These are phyloP conservation scores for Henckelia pumila DNA, from an alignment of 257 asterid species.

Conservation along the genomic window DNA sequence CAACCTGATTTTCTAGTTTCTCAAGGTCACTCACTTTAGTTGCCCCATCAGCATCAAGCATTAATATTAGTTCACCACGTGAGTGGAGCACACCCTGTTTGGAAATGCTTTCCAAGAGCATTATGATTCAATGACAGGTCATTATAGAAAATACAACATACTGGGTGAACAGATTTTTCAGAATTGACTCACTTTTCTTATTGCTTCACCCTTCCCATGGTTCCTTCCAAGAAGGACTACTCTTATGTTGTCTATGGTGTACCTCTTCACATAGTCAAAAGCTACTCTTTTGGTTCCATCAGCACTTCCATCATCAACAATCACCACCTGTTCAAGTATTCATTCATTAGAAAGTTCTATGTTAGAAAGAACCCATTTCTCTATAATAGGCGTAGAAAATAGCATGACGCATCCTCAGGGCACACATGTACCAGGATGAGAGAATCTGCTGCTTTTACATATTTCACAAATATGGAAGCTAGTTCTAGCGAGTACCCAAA, in stretches of 20 bases:
- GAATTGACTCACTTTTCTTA: conserved; percentile 81
- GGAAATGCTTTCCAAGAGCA: conserved; percentile 83
- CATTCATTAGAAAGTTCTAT: conserved; percentile 14
- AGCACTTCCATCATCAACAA: conserved; percentile 92
- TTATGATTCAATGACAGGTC: conserved; percentile 44
- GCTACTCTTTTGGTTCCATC: conserved; percentile 88
- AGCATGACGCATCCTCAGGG: conserved; percentile 18
- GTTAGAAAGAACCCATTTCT: background rate
- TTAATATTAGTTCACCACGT: conserved; percentile 90
- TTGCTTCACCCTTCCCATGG: conserved; percentile 99
- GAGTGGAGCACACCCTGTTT: conserved; percentile 99
- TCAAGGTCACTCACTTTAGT: conserved; percentile 86
- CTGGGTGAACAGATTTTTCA: conserved; percentile 21
- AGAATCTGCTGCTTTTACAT: background rate
- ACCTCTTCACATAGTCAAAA: conserved; percentile 77
- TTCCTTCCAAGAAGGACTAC: conserved; percentile 86
- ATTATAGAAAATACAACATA: conserved; percentile 13
- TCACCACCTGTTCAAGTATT: conserved; percentile 62
- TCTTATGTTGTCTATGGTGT: conserved; percentile 79
- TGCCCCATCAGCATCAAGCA: conserved; percentile 99
- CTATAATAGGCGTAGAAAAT: conserved; percentile 10
- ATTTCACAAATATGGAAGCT: conserved; percentile 14
- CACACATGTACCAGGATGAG: background rate
- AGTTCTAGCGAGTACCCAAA: conserved; percentile 6
- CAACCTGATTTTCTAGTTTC: conserved; percentile 95